Conservation (phyloP, 139 green algal genomes). For the Volvox reticuliferus region DNA sequence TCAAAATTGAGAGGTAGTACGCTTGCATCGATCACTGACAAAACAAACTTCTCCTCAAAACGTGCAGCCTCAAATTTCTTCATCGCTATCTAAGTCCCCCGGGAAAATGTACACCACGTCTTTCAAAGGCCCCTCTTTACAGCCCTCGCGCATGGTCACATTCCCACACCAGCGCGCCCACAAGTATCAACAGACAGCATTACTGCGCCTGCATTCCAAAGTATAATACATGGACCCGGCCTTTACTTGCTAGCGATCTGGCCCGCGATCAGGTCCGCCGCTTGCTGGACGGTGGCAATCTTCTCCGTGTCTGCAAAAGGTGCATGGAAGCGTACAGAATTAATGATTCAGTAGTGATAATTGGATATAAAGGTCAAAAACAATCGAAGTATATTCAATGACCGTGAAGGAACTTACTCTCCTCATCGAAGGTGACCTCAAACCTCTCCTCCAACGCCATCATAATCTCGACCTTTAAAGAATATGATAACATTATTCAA, state of each 20-base stretch:
- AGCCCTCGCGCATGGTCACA: too few species aligned
- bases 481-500: not conserved
- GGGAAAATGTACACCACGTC: too few species aligned
- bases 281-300: slow-evolving; percentile 94
- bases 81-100: too few species aligned
- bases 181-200: too few species aligned
- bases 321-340: not conserved
- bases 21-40: too few species aligned
- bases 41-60: too few species aligned
- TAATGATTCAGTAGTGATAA: not conserved
- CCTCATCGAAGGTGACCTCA: slow-evolving; percentile 95
- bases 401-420: slow-evolving; percentile 69
- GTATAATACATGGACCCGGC: too few species aligned
- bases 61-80: too few species aligned
- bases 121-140: too few species aligned
- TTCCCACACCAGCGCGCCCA: too few species aligned
- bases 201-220: too few species aligned
- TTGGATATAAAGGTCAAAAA: not conserved
- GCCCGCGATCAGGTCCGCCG: slow-evolving; percentile 90
- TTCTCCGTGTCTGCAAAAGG: slow-evolving; percentile 86
- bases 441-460: slow-evolving; percentile 99
- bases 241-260: slow-evolving; percentile 72
- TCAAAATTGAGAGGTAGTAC: too few species aligned
- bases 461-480: slow-evolving; percentile 96
- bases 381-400: not conserved